Conservation (phyloP, 1,284 basidiomycete species). For the Anthracocystis setariae region DNA sequence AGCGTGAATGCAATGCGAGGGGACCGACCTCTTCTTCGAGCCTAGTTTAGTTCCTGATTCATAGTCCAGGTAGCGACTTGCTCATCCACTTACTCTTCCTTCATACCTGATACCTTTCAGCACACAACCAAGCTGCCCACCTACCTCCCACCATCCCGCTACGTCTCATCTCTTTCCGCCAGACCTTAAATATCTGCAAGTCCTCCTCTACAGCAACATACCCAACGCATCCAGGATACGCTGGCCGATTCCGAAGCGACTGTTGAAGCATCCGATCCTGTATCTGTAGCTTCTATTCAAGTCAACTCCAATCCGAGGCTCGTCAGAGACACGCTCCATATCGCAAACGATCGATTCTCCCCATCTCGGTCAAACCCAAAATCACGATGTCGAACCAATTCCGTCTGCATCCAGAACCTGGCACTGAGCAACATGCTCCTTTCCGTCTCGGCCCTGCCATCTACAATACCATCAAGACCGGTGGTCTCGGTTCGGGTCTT, state of each 20-base stretch:
- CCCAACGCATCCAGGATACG: no score
- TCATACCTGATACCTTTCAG: neutral
- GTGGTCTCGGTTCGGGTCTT: conserved; percentile 17
- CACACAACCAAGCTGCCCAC: no score
- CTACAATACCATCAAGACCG: conserved; percentile 30
- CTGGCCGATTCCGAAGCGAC: no score
- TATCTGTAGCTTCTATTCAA: no score
- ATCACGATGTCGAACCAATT: conserved; percentile 30
- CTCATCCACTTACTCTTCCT: neutral
- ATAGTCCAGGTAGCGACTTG: neutral
- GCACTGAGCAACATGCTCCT: conserved; percentile 13
- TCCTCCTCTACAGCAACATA: no score
- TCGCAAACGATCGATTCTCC: neutral
- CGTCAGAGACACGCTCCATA: no score
- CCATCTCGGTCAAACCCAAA: neutral
- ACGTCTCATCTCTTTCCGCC: no score
- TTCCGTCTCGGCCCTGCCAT: conserved; percentile 24
- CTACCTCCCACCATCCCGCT: no score
- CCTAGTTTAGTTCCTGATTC: neutral
- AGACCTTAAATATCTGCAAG: no score
- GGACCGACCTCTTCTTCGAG: neutral
- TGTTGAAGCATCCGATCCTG: no score
- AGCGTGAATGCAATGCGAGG: neutral
- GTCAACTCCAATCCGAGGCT: no score
- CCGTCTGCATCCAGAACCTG: conserved; percentile 42